Evolutionary conservation across 805 yeast genomes (phyloP), one percentile per base, ranked within the genome.

Genomic region (Candida khao-thaluensis): DNA sequence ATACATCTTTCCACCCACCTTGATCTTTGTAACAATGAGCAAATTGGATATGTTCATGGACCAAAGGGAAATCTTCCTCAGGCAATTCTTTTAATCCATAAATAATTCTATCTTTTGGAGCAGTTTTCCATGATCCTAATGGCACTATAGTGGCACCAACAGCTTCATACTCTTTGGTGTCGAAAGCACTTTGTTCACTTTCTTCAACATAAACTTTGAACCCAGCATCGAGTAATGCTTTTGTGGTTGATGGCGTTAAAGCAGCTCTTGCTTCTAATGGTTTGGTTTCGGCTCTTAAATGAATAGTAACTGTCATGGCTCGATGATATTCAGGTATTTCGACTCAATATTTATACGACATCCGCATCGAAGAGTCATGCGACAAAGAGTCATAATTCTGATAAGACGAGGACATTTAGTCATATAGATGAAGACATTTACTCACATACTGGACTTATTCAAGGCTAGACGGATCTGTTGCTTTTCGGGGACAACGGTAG

Each of bases 21-120:
- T 93, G 99, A 68, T 91, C 78, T 71, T 93, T 93, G 71, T 93
- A 93, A 71, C 99, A 93, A 66, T 93, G 99, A 30, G 99, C 99
- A 68, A 93, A 93, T 69, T 93, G 98, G 50, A 93, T 87, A 66
- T 93, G 99, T 63, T 90, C 95, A 62, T 93, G 98, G 37, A 85
- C 76, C 46, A 93, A 76, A 15, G 99, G 99, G 79, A 91, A 93
- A 21, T 79, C 72, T 45, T 82, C 85, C 66, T 90, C 97, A 27
- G 96, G 96, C 57, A 93, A 74, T 64, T 93, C 99, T 68, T 93
- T 93, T 69, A 93, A 79, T 0, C 99, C 99, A 52, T 86, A 72
- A 50, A 93, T 86, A 47, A 91, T 79, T 60, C 97, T 77, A 53
- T 91, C 95, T 46, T 73, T 72, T 48, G 99, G 98, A 24, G 99